Base-by-base conservation (phyloP, 345 rosid genomes). In the Gossypium bickii region DNA sequence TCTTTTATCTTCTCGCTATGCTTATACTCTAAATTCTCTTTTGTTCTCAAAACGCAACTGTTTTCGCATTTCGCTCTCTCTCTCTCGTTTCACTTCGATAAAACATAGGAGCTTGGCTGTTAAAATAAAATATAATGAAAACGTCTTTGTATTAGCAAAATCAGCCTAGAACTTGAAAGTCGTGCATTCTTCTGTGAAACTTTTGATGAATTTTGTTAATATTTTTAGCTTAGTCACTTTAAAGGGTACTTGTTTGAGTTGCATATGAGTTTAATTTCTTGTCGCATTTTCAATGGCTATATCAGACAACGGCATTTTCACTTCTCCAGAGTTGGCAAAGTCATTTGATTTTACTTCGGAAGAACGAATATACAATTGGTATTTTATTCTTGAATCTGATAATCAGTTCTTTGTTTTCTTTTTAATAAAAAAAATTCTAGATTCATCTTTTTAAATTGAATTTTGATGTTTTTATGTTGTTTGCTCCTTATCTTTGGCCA, bases 311-410 rank as follows among this genome's bases (percentile, higher is more conserved):
- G 86, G 86, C 49, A 82, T 80, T 53, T 91, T 89, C 74, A 79
- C 94, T 71, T 90, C 97, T 53, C 92, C 94, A 5, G 96, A 89
- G 87, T 72, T 82, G 7, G 89, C 93, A 2, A 94, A 92, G 88
- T 82, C 93, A 18, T 94, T 94, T 63, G 97, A 92, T 79, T 94
- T 92, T 83, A 72, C 92, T 15, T 88, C 92, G 0, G 98, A 94
- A 85, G 98, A 94, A 76, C 85, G 90, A 51, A 94, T 94, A 27
- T 94, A 94, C 82, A 87, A 86, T 17, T 94, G 97, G 98, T 92
- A 86, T 48, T 55, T 12, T 38, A 69, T 79, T 53, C 56, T 51
- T 34, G n/a, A 41, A 53, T 74, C 10, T 9, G 15, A 10, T 74
- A 17, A 51, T 63, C 13, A 17, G 51, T 65, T 63, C 7, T 25